A percentile compares a stretch with the other conserved stretches of the same genome.
Conservation (phyloP, 331 rosid species). For the Dryas integrifolia region DNA sequence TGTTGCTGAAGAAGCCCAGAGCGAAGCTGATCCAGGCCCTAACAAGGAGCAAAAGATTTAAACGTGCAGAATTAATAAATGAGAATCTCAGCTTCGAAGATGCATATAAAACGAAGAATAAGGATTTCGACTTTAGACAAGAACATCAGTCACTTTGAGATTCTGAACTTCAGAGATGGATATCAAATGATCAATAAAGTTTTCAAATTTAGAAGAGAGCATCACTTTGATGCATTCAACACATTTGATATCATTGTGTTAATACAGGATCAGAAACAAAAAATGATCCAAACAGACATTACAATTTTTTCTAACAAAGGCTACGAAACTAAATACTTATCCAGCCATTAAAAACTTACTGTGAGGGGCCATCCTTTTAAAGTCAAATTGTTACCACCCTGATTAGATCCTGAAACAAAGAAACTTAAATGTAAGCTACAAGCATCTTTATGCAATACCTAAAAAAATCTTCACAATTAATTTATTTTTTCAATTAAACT, state of each 20-base stretch:
- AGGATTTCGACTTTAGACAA: not conserved
- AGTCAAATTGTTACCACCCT: constrained; percentile 90
- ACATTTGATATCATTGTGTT: not conserved
- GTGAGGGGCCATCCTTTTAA: constrained; percentile 99
- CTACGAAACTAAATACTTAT: not conserved
- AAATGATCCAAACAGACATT: not conserved
- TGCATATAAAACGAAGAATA: not conserved
- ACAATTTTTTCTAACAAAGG: not conserved
- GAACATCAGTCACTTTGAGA: not conserved
- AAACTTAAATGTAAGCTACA: constrained; percentile 29
- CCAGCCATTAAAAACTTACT: constrained; percentile 42
- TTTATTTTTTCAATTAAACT: not conserved
- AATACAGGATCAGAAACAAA: not conserved
- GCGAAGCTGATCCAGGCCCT: constrained; percentile 96
- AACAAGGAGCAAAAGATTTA: constrained; percentile 20
- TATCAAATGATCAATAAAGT: not conserved
- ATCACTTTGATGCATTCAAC: not conserved
- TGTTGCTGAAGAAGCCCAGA: constrained; percentile 84
- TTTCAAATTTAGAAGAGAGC: not conserved
- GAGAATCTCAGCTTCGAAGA: not conserved
- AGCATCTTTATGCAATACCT: constrained; percentile 16
- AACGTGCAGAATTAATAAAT: not conserved
- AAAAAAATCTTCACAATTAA: not conserved
- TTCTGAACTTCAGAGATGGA: not conserved
- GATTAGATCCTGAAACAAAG: constrained; percentile 79